Evolutionary conservation across 2,329 filamentous ascomycete species (phyloP), one percentile per base, ranked within the genome.

Genomic region (Pseudopyrenochaeta lycopersici): DNA sequence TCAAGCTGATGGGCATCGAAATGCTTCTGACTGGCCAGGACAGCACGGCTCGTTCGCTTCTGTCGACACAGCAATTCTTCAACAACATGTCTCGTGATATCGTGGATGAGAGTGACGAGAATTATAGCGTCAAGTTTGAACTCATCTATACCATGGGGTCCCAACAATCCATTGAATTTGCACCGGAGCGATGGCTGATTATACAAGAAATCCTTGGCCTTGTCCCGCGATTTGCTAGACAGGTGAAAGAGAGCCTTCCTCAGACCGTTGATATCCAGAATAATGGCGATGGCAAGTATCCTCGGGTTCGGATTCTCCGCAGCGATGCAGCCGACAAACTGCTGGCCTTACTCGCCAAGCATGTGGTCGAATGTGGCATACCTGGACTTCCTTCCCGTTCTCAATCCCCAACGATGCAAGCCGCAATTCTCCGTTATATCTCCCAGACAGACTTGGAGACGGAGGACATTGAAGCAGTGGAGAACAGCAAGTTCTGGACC

Each of bases 31-130:
- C 61, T 14, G 68, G 62, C 1, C 62, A 76, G 1, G 20, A 63
- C 0, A 17, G 39, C 0, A 17, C 77, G 3, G 80, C 79, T 0
- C 41, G 53, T 1, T 40, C 53, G 1, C 63, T 86, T 12, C 54
- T 83, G 0, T 15, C 66, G 0, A 78, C 72, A 0, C 81, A 85
- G n/a, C 20, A 72, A 0, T 82, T 79, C 56, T 74, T 88, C 21
- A 70, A 82, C 27, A 12, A 44, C 0, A 54, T 70, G 1, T 77
- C 81, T 0, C 75, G 85, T 0, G 86, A 88, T 54, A 78, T 90
- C 1, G 76, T 90, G 0, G 87, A 90, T 51, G 86, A 90, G 67
- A 86, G 84, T 33, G 88, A 90, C 42, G 85, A 89, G 51, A 85
- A 84, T 48, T 83, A 89, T 38, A 84, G 80, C 38, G 78, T 82